Base-by-base conservation (phyloP, 78 protist species). In the Dictyostelium firmibasis region DNA sequence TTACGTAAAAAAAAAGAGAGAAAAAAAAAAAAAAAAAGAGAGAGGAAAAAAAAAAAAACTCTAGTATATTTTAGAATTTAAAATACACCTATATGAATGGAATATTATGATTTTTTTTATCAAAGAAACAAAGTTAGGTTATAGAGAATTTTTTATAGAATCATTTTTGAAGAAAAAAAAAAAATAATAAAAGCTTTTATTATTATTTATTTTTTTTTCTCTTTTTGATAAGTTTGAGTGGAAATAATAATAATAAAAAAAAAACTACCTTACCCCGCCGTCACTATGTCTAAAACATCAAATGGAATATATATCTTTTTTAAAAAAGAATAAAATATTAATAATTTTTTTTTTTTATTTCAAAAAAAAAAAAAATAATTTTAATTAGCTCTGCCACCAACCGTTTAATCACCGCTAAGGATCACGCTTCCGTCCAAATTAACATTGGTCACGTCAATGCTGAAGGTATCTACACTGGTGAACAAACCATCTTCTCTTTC, bases 391-490 rank as follows among this genome's bases (percentile, higher is more conserved):
- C 98, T 31, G 97, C 97, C 91, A 96, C 99, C 83, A 87, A 97
- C 96, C 94, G 97, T 79, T 72, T 97, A 67, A 97, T 98, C 91
- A 76, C 85, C 41, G 98, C 99, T 75, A 91, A 92, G 69, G 99
- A 98, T 60, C 98, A 98, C 97, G 98, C 99, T 64, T 93, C 99
- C 36, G 98, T 97, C 41, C 99, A 98, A 97, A 91, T 98, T 93
- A 97, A 97, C 97, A 94, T 98, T 86, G 98, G 98, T 47, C 95
- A 96, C 95, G 98, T 98, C 94, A 92, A 97, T 95, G 86, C 50
- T 74, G 96, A 78, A 70, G 99, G 99, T 36, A 47, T 83, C 91
- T 96, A 88, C 98, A 97, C 88, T 38, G 97, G 98, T 67, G 83
- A 91, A 82, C 93, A 67, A 92, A 97, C 87, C 92, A 50, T 94